A percentile compares a stretch with the other conserved stretches of the same genome.
These are phyloP conservation scores for Blastobotrys serpentis DNA, from an alignment of 1,139 yeast species.

Conservation along the genomic window DNA sequence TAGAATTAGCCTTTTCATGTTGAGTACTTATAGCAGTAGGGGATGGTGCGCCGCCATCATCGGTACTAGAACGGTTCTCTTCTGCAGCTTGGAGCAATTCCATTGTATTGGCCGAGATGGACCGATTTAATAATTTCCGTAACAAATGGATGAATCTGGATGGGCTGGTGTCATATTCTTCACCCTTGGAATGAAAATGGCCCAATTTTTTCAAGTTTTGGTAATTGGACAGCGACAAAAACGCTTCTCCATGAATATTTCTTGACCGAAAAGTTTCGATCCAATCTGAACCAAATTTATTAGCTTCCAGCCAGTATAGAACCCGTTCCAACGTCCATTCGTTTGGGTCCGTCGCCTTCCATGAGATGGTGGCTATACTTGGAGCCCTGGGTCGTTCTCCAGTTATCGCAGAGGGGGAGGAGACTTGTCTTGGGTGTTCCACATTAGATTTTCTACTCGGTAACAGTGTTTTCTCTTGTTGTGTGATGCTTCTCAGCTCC, in stretches of 20 bases:
- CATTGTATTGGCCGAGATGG: constrained; percentile 22
- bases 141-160: constrained; percentile 55
- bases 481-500: constrained; percentile 6
- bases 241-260: constrained; percentile 61
- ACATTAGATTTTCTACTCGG: constrained; percentile 5
- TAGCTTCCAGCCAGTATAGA: constrained; percentile 59
- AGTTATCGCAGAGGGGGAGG: neutral
- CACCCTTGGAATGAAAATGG: constrained; percentile 42
- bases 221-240: constrained; percentile 67
- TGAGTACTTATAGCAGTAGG: neutral
- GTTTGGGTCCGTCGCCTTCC: constrained; percentile 39
- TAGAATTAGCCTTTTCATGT: neutral
- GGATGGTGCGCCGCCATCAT: constrained; percentile 1
- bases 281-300: constrained; percentile 76
- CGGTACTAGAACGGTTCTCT: neutral
- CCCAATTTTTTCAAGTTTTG: constrained; percentile 49
- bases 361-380: constrained; percentile 25
- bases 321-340: constrained; percentile 75
- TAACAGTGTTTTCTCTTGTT: neutral
- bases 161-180: constrained; percentile 48
- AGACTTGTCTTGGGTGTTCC: constrained; percentile 10
- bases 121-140: constrained; percentile 48
- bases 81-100: constrained; percentile 9
- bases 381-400: constrained; percentile 4
- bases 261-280: constrained; percentile 57